Evolutionary conservation across 2,329 filamentous ascomycete genomes (phyloP).

Genomic region (Xylaria polymorpha): DNA sequence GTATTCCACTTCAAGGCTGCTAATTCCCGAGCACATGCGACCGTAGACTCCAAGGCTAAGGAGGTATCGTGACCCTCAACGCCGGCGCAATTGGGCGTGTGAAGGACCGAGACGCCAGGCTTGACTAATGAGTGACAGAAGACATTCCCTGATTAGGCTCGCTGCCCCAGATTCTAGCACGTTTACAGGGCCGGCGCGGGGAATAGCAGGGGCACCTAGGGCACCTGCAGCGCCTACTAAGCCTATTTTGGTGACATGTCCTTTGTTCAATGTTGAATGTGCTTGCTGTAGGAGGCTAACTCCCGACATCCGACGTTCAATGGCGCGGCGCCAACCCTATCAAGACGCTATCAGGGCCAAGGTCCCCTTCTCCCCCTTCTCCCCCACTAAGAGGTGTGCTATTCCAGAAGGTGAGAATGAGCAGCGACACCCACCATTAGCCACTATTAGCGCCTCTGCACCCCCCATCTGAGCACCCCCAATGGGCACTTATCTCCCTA

Average conservation of each 20-base stretch:
- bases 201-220: slow-evolving; percentile 19
- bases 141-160: slow-evolving; percentile 20
- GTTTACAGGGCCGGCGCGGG: slow-evolving; percentile 21
- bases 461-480: too few relatives aligned
- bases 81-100: slow-evolving; percentile 34
- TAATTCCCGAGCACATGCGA: background rate
- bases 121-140: slow-evolving; percentile 37
- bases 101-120: slow-evolving; percentile 34
- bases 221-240: slow-evolving; percentile 11
- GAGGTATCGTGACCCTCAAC: slow-evolving; percentile 33
- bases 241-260: slow-evolving; percentile 28
- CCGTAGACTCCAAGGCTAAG: background rate
- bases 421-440: slow-evolving; percentile 23
- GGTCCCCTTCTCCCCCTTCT: background rate
- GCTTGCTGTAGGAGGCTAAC: slow-evolving; percentile 1
- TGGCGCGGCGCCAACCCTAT: slow-evolving; percentile 5
- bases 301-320: slow-evolving; percentile 27
- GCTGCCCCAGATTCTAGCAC: slow-evolving; percentile 31
- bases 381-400: slow-evolving; percentile 21
- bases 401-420: slow-evolving; percentile 35
- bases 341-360: slow-evolving; percentile 7
- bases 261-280: slow-evolving; percentile 5
- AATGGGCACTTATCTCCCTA: background rate
- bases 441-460: background rate
- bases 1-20: slow-evolving; percentile 2